Evolutionary conservation across 1,284 basidiomycete genomes (phyloP).

Genomic region (Anthracocystis walkeri): DNA sequence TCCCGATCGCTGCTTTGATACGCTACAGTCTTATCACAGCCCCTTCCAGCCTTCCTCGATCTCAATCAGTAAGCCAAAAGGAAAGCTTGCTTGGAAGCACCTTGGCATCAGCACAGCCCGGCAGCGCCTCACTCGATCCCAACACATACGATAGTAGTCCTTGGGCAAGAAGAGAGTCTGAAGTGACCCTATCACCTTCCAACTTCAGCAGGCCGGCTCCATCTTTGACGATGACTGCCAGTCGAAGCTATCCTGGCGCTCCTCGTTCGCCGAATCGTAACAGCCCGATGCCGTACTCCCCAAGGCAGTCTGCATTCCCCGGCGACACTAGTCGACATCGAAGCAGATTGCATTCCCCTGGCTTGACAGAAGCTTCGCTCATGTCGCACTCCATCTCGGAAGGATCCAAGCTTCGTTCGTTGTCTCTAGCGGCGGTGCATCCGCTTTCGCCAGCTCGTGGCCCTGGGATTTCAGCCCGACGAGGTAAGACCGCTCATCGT

Average conservation of each 20-base stretch:
- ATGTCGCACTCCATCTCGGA: conserved; percentile 8
- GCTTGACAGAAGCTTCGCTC: background rate
- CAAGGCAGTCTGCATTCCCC: background rate
- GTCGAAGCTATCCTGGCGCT: conserved; percentile 22
- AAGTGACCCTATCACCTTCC: conserved; percentile 13
- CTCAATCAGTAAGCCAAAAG: background rate
- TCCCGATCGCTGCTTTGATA: conserved; percentile 26
- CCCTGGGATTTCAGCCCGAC: background rate
- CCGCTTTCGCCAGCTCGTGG: background rate
- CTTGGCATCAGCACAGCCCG: background rate
- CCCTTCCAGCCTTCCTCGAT: background rate
- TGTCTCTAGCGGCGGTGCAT: conserved; percentile 24
- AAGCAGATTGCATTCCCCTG: background rate
- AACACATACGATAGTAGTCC: conserved; percentile 11
- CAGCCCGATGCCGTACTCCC: conserved; percentile 16
- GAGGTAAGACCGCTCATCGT: background rate
- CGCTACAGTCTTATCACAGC: conserved; percentile 1
- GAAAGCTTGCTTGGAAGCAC: background rate
- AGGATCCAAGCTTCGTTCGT: conserved; percentile 15
- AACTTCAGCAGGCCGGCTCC: background rate
- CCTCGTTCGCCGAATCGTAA: conserved; percentile 11
- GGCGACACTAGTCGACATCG: background rate
- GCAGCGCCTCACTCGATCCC: background rate
- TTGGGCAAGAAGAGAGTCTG: conserved; percentile 13
- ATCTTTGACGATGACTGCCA: conserved; percentile 7